Evolutionary conservation across 345 rosid species (phyloP), one percentile per base, ranked within the genome.

Genomic region (Hibiscus tridactylites): DNA sequence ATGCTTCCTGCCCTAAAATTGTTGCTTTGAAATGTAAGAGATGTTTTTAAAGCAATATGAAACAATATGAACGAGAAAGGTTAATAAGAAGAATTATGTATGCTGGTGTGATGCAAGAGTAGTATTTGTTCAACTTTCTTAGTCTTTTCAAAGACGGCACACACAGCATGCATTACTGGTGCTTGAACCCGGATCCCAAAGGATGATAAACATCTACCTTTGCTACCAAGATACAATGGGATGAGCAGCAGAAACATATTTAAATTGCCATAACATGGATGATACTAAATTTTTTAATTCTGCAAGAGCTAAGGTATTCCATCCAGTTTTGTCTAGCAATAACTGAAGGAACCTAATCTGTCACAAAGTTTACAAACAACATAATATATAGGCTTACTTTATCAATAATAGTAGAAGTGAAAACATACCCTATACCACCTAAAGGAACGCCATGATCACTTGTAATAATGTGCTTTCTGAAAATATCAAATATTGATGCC

Each of bases 391-490:
- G 42, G 19, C 42, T 13, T 61, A 61, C 42, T 61, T 61, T 2
- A 33, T 35, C 17, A 65, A 12, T 12, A 65, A 15, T 15, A 3
- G 39, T 67, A 47, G 58, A 49, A 24, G 70, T 16, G 54, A 78
- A 72, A 71, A 75, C 88, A 44, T 81, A 91, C 98, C 97, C 96
- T 68, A 93, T 75, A 68, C 93, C 96, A 65, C 97, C 98, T 13
- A 93, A 82, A 44, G 98, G 98, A 83, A 88, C 69, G 4, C 90
- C 97, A 66, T 90, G 96, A 63, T 79, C 80, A 74, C 90, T 83
- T 46, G 95, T 80, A 16, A 80, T 68, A 73, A 47, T 0, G 29
- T 88, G 90, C 83, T 85, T 86, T 5, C 61, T 26, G 71, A 73
- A 65, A 69, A 74, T n/a, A 44, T n/a, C 50, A 73, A 53, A 61